phyloP scores from a whole-genome alignment of 768 basidiomycete species.

The Cystobasidium tubakii region DNA sequence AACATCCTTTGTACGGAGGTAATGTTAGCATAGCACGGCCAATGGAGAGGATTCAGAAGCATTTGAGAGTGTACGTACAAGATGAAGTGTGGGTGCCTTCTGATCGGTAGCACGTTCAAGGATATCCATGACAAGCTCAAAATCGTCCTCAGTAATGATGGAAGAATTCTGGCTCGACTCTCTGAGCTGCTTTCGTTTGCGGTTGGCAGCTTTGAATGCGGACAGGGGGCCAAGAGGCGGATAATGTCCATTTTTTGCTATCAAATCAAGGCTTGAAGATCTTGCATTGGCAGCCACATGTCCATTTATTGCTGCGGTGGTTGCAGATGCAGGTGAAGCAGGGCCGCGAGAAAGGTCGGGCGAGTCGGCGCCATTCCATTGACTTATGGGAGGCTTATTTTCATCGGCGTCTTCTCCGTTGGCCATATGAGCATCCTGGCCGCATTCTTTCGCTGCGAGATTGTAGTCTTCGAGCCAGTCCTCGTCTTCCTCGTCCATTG shows the following conservation, averaged over 20 bases:
- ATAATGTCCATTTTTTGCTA: constrained; percentile 26
- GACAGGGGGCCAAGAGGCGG: constrained; percentile 14
- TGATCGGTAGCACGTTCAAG: constrained; percentile 87
- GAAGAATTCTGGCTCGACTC: constrained; percentile 59
- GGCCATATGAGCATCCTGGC: neutral
- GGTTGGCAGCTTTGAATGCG: constrained; percentile 49
- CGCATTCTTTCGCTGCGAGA: constrained; percentile 55
- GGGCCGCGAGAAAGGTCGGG: neutral
- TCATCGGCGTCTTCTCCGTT: constrained; percentile 26
- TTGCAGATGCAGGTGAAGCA: neutral
- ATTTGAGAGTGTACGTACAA: constrained; percentile 57
- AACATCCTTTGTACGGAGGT: constrained; percentile 48
- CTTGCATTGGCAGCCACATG: neutral
- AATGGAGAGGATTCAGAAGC: no score
- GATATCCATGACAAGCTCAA: constrained; percentile 90
- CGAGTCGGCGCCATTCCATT: constrained; percentile 21
- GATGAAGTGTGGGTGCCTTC: constrained; percentile 79
- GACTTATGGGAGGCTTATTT: constrained; percentile 56
- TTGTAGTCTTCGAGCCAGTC: constrained; percentile 93
- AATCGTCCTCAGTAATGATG: constrained; percentile 77
- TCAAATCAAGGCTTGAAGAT: neutral
- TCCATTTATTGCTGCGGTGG: neutral
- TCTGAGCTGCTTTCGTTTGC: constrained; percentile 47
- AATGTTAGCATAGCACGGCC: neutral
- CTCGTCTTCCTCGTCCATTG: constrained; percentile 91